phyloP scores from a whole-genome alignment of 1,284 basidiomycete genomes.

The Malassezia restricta region DNA sequence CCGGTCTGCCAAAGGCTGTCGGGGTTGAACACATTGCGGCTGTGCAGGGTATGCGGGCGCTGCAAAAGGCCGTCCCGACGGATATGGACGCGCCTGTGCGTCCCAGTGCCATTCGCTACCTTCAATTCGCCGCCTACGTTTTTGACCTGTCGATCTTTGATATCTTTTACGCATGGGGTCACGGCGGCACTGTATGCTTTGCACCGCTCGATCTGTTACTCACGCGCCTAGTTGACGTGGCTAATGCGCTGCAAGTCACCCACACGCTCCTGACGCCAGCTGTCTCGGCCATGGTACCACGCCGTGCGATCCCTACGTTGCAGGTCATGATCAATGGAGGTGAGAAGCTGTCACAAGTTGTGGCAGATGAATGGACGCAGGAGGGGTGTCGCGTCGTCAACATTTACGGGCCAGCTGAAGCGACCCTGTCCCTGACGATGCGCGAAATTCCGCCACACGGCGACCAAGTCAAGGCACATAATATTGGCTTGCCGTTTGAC shows the following conservation, averaged over 20 bases:
- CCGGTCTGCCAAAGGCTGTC: slow-evolving; percentile 46
- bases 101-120: slow-evolving; percentile 29
- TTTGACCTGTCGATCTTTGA: slow-evolving; percentile 46
- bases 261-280: slow-evolving; percentile 46
- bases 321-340: slow-evolving; percentile 47
- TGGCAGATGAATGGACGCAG: slow-evolving; percentile 46
- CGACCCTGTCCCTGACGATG: slow-evolving; percentile 42
- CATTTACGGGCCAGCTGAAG: slow-evolving; percentile 44
- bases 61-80: slow-evolving; percentile 38
- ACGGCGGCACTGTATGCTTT: slow-evolving; percentile 41
- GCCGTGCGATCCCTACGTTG: slow-evolving; percentile 35
- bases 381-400: slow-evolving; percentile 39
- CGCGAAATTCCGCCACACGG: slow-evolving; percentile 27
- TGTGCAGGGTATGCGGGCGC: slow-evolving; percentile 41
- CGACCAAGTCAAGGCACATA: slow-evolving; percentile 45
- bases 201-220: slow-evolving; percentile 30
- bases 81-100: not conserved
- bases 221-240: slow-evolving; percentile 30
- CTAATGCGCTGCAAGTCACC: slow-evolving; percentile 31
- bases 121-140: slow-evolving; percentile 46
- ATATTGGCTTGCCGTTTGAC: slow-evolving; percentile 45
- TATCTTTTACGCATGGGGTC: slow-evolving; percentile 42
- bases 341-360: slow-evolving; percentile 46
- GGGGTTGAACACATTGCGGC: slow-evolving; percentile 42
- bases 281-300: slow-evolving; percentile 45